Conservation (phyloP, 2,329 filamentous ascomycete genomes). For the Fusarium sp. region DNA sequence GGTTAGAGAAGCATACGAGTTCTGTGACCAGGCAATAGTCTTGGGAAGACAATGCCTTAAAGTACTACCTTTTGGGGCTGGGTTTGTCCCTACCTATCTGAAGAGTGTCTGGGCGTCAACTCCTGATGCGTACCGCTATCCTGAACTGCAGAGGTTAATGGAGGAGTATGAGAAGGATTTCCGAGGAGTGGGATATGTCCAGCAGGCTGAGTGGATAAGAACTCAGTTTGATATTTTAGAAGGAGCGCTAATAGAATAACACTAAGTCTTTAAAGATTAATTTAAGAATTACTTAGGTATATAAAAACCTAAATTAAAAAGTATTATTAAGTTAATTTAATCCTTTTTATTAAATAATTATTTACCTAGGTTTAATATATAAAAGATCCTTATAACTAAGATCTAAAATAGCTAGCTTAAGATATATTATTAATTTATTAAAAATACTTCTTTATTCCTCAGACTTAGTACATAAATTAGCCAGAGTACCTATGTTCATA, state of each 20-base stretch:
- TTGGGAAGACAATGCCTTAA: not conserved
- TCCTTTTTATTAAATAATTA: no score
- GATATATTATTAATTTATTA: no score
- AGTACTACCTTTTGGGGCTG: not conserved
- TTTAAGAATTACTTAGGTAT: no score
- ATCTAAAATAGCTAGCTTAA: no score
- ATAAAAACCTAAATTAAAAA: no score
- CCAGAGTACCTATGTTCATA: not conserved
- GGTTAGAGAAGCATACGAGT: not conserved
- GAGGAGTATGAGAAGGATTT: not conserved
- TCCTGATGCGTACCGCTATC: not conserved
- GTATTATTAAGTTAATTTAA: no score
- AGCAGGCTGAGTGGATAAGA: not conserved
- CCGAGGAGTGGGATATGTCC: not conserved
- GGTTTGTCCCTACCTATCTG: not conserved
- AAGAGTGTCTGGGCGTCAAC: not conserved
- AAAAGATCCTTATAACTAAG: no score
- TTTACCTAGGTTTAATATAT: no score
- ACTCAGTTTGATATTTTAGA: not conserved
- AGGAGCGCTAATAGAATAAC: not conserved
- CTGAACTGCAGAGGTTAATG: not conserved
- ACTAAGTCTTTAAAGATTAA: no score
- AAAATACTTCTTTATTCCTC: not conserved
- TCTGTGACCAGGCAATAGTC: not conserved
- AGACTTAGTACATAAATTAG: not conserved